phyloP scores from a whole-genome alignment of 208 protist genomes.

The Wallacemonas rigidus region DNA sequence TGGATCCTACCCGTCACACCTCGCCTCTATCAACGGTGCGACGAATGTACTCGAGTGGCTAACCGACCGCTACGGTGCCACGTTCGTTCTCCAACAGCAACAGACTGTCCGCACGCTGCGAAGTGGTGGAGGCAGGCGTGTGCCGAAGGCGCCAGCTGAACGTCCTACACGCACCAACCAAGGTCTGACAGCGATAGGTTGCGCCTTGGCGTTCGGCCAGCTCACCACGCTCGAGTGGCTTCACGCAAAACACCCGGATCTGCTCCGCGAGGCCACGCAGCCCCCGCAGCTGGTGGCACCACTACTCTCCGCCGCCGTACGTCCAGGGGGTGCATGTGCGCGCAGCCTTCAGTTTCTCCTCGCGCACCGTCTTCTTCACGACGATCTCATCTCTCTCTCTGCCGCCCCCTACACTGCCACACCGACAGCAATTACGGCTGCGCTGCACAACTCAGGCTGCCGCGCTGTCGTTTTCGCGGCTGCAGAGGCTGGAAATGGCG shows the following conservation, averaged over 20 bases:
- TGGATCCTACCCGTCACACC: conserved; percentile 42
- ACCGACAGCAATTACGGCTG: neutral
- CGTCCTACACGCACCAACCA: conserved; percentile 6
- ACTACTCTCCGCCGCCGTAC: conserved; percentile 23
- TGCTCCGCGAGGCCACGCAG: conserved; percentile 12
- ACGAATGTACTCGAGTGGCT: conserved; percentile 30
- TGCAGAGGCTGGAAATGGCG: conserved; percentile 40
- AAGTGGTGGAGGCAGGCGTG: neutral
- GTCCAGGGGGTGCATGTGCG: conserved; percentile 22
- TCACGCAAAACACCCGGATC: conserved; percentile 23
- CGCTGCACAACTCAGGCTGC: conserved; percentile 21
- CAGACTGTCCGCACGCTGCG: neutral
- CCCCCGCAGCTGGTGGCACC: neutral
- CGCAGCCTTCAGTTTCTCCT: conserved; percentile 36
- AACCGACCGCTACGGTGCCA: conserved; percentile 21
- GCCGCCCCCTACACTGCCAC: neutral
- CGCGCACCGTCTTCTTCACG: neutral
- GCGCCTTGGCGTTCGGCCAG: conserved; percentile 41
- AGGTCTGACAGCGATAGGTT: conserved; percentile 32
- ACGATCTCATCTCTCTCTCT: neutral
- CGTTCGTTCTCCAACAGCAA: conserved; percentile 33
- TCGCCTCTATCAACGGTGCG: conserved; percentile 33
- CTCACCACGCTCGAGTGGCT: conserved; percentile 45
- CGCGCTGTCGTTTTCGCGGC: conserved; percentile 35
- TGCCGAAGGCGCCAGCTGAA: neutral